phyloP scores from a whole-genome alignment of 129 eudicot species.

The carrot (Daucus carota) region DNA sequence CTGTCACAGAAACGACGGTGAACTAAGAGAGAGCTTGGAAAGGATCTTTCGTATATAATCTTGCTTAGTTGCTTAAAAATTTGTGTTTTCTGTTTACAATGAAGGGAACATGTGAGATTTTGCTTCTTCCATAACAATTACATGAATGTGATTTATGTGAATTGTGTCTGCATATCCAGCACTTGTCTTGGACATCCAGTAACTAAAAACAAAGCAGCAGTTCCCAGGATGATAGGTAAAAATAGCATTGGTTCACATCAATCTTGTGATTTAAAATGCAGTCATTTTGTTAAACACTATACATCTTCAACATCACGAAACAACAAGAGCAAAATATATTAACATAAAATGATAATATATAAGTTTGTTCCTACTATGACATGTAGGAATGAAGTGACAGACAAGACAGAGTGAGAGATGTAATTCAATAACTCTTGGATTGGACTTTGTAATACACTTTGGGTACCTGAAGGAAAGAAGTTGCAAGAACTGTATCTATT shows the following conservation, averaged over 20 bases:
- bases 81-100: not conserved
- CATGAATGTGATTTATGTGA: too few relatives aligned
- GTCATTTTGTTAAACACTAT: not conserved
- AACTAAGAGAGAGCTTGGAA: too few relatives aligned
- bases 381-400: not conserved
- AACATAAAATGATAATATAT: not conserved
- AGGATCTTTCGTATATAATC: too few relatives aligned
- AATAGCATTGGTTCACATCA: not conserved
- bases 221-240: not conserved
- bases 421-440: not conserved
- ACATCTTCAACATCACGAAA: not conserved
- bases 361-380: not conserved
- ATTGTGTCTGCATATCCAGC: not conserved
- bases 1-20: not conserved
- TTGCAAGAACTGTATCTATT: conserved; percentile 74
- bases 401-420: too few relatives aligned
- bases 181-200: not conserved
- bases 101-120: not conserved
- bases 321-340: not conserved
- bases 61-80: not conserved
- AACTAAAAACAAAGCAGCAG: not conserved
- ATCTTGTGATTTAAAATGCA: too few relatives aligned
- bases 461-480: conserved; percentile 91
- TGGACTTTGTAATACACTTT: not conserved
- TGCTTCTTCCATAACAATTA: not conserved